A percentile compares a stretch with the other conserved stretches of the same genome.
These are phyloP conservation scores for Suillus weaverae DNA, from an alignment of 768 basidiomycete genomes.

Conservation along the genomic window DNA sequence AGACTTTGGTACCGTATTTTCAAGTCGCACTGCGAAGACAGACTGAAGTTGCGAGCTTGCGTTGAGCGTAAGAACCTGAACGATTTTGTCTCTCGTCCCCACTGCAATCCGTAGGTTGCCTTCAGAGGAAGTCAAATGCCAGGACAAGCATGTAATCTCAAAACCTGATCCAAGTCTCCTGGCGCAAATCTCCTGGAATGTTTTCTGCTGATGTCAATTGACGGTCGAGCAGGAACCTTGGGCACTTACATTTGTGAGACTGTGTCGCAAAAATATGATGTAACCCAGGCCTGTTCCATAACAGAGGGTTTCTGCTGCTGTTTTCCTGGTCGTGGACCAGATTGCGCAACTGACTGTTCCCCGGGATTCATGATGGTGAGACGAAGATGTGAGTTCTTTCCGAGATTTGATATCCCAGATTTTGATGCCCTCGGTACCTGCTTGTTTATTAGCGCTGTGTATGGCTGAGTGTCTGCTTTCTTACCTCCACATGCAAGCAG, in stretches of 20 bases:
- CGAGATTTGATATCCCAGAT: conserved; percentile 5
- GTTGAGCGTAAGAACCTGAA: conserved; percentile 11
- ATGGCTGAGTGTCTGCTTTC: background rate
- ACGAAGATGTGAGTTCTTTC: conserved; percentile 7
- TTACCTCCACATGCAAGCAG: conserved; percentile 9
- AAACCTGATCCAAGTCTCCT: conserved; percentile 10
- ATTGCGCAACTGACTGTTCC: conserved; percentile 6
- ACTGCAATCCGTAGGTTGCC: conserved; percentile 1
- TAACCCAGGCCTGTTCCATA: conserved; percentile 13
- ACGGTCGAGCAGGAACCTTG: background rate
- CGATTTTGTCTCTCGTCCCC: conserved; percentile 3
- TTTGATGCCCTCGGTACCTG: conserved; percentile 7
- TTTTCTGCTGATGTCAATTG: conserved; percentile 1
- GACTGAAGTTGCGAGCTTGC: conserved; percentile 4
- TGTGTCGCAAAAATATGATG: conserved; percentile 5
- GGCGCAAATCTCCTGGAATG: conserved; percentile 14
- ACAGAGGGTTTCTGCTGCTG: conserved; percentile 2
- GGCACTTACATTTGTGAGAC: conserved; percentile 13
- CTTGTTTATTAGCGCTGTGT: background rate
- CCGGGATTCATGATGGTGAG: background rate
- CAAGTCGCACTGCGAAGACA: conserved; percentile 9
- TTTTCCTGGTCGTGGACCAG: conserved; percentile 9
- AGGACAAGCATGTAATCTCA: conserved; percentile 13
- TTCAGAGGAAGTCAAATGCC: conserved; percentile 5
- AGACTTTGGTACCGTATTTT: conserved; percentile 4